These are phyloP conservation scores for Aristolochia contorta DNA, from an alignment of 164 flowering plant species.

Conservation along the genomic window DNA sequence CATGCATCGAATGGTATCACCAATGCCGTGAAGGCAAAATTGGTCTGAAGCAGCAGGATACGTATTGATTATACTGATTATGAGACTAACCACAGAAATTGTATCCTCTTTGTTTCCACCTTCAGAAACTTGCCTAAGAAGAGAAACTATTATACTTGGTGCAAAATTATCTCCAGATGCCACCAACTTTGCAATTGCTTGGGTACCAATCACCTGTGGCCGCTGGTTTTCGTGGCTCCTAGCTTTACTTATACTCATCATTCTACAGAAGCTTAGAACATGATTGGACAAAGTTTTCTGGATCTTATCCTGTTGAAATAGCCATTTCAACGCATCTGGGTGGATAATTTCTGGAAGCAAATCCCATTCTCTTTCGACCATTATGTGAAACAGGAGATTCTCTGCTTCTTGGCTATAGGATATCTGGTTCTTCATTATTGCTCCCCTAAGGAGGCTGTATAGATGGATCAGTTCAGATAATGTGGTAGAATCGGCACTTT, in stretches of 20 bases:
- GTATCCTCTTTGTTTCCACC: slow-evolving; percentile 39
- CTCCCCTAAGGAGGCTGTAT: slow-evolving; percentile 59
- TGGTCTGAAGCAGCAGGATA: slow-evolving; percentile 60
- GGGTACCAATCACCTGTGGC: slow-evolving; percentile 18
- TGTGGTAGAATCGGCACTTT: slow-evolving; percentile 20
- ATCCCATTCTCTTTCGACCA: slow-evolving; percentile 60
- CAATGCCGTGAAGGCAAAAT: slow-evolving; percentile 57
- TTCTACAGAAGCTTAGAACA: slow-evolving; percentile 50
- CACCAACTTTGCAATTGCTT: slow-evolving; percentile 48
- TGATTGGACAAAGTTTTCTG: slow-evolving; percentile 41
- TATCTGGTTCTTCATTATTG: slow-evolving; percentile 39
- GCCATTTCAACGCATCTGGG: slow-evolving; percentile 56
- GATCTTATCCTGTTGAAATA: slow-evolving; percentile 80
- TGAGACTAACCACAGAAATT: slow-evolving; percentile 32
- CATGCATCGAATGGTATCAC: slow-evolving; percentile 35
- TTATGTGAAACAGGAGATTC: slow-evolving; percentile 49
- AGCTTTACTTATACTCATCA: slow-evolving; percentile 14
- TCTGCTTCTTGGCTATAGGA: slow-evolving; percentile 80
- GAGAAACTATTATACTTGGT: slow-evolving; percentile 41
- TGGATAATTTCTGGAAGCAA: slow-evolving; percentile 44
- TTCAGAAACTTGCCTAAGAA: slow-evolving; percentile 46
- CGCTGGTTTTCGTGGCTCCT: slow-evolving; percentile 16
- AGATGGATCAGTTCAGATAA: slow-evolving; percentile 43
- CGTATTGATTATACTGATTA: slow-evolving; percentile 30
- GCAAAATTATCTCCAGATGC: slow-evolving; percentile 49